phyloP scores from a whole-genome alignment of 768 basidiomycete genomes.

The Suillus bovinus region DNA sequence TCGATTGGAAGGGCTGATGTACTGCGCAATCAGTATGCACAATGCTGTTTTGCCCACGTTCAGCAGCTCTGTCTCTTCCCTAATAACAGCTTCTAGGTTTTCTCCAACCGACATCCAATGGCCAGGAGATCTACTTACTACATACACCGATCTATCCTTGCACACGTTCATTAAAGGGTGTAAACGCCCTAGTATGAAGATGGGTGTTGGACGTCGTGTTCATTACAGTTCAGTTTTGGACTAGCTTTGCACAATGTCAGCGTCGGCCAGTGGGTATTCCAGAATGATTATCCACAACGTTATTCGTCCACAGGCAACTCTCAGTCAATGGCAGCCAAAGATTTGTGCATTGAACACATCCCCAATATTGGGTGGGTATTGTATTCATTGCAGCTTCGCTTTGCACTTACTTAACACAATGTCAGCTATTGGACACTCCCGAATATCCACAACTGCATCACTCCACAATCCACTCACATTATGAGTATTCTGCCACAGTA shows the following conservation, averaged over 20 bases:
- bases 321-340: neutral
- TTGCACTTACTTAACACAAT: neutral
- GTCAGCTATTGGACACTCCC: neutral
- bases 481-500: neutral
- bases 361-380: neutral
- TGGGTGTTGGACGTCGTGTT: neutral
- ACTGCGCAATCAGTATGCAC: neutral
- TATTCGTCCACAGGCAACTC: neutral
- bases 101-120: neutral
- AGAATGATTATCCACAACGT: neutral
- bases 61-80: neutral
- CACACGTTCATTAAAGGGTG: neutral
- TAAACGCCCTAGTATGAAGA: neutral
- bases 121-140: neutral
- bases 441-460: neutral
- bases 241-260: neutral
- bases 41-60: neutral
- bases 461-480: neutral
- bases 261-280: neutral
- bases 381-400: neutral
- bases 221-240: neutral
- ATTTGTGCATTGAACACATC: neutral
- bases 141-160: neutral
- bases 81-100: neutral
- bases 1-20: neutral